phyloP scores from a whole-genome alignment of 1,284 basidiomycete genomes.

The Moesziomyces sp. region DNA sequence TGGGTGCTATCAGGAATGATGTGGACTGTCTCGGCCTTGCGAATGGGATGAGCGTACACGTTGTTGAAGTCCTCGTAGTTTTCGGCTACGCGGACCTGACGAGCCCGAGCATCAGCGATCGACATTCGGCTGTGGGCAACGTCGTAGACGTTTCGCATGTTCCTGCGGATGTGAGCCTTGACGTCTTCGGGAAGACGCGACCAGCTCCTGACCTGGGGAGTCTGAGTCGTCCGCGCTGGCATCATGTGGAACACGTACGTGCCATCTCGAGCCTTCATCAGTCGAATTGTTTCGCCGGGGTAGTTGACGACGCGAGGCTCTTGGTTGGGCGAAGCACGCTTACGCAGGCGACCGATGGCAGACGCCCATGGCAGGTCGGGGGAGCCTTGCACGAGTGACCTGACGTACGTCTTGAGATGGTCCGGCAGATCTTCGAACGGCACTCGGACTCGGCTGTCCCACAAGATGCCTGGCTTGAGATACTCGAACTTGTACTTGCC shows the following conservation, averaged over 20 bases:
- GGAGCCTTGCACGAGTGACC: neutral
- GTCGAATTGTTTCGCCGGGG: constrained; percentile 1
- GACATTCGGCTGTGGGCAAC: neutral
- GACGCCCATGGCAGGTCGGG: neutral
- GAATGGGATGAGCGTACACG: neutral
- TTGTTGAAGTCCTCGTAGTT: neutral
- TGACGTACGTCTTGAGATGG: neutral
- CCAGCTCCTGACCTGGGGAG: neutral
- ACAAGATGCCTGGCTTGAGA: neutral
- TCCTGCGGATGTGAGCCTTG: neutral
- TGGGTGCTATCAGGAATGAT: neutral
- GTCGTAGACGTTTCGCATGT: neutral
- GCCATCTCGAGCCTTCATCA: neutral
- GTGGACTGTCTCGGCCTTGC: neutral
- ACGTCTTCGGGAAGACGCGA: neutral
- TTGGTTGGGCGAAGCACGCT: neutral
- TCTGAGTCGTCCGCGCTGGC: neutral
- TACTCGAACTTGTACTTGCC: neutral
- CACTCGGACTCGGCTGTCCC: no score
- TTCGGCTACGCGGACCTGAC: neutral
- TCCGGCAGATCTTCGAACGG: neutral
- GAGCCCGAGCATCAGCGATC: neutral
- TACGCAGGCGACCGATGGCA: neutral
- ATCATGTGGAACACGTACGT: neutral
- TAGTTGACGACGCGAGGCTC: neutral